Evolutionary conservation across 2,329 filamentous ascomycete genomes (phyloP), one percentile per base, ranked within the genome.

Genomic region (Biscogniauxia sp.): DNA sequence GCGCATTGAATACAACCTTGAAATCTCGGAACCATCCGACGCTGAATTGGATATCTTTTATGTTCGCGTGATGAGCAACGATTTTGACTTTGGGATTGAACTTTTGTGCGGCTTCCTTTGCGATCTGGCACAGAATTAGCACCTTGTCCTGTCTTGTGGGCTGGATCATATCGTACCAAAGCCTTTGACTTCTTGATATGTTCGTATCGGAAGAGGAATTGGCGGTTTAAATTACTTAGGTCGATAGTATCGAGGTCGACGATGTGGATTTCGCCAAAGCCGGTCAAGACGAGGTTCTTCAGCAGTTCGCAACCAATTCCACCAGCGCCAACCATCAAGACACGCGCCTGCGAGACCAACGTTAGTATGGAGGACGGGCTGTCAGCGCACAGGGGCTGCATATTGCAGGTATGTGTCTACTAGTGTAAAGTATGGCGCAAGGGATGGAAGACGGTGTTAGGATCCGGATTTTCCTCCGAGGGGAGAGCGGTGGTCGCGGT

Each of bases 211-310:
- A 99, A 99, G 54, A 99, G 87, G 72, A 99, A 99, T 76, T 99
- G 95, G 58, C 95, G 91, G 71, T 99, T 99, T 55, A 99, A 84
- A 74, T 99, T 99, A 78, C 93, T 97, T 20, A 99, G 84, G 74
- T 99, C 95, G 78, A 99, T 98, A 1, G 95, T 99, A 76, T 99
- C 95, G 62, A 99, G 90, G 76, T 99, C 95, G 68, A 99, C 92
- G 53, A 98, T 89, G 76, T 97, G 91, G 55, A 98, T 88, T 78
- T 97, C 91, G 66, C 92, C 92, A 69, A 97, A 99, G 67, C 94
- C 93, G 51, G 88, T 90, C 54, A 97, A 88, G 52, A 94, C 92
- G 60, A 99, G 87, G 76, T 98, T 97, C 82, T 99, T 99, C 66
- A 99, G 86, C 7, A 99, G 84, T 79, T 99, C 95, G 79, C 95